Evolutionary conservation across 1,284 basidiomycete genomes (phyloP), one percentile per base, ranked within the genome.

Genomic region (Uromyces viciae-fabae): DNA sequence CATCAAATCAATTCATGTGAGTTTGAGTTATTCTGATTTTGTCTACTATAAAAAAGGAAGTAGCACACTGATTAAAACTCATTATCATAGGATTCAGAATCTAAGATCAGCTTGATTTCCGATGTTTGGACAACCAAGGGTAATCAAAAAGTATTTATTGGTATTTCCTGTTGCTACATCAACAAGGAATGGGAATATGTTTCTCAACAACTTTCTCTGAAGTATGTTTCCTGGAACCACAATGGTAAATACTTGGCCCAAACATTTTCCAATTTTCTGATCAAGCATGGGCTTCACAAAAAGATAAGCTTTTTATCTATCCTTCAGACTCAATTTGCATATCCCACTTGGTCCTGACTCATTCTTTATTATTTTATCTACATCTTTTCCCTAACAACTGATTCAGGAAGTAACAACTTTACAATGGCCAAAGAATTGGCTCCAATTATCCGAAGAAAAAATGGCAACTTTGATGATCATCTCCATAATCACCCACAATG

Each of bases 221-320:
- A 72, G 43, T 31, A 52, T 5, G 46, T 72, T 28, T 49, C 69
- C 43, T 72, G 69, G 69, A 40, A 72, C 31, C 69, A 72, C 69
- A 54, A 25, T 15, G 42, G 68, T 3, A 22, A 22, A 9, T 71
- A 25, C 22, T 42, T 71, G 40, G 68, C 68, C 2, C 22, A 36
- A 7, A 40, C 69, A 14, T 31, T 72, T 49, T 40, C 46, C 2
- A 28, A 15, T 2, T 22, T 72, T 28, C 36, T 72, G 46, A 72
- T 72, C 33, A 72, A 33, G 14, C 1, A 72, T 52, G 31, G 46
- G 14, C 19, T 72, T 15, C 69, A 72, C 33, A 7, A 52, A 28
- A 72, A 72, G 69, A 72, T 72, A 49, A 72, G 69, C 33, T 38
- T 8, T 3, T 72, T 72, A 15, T n/a, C 52, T 3, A 22, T 31